Evolutionary conservation across 129 eudicot genomes (phyloP).

Genomic region (Pittosporum tobira): DNA sequence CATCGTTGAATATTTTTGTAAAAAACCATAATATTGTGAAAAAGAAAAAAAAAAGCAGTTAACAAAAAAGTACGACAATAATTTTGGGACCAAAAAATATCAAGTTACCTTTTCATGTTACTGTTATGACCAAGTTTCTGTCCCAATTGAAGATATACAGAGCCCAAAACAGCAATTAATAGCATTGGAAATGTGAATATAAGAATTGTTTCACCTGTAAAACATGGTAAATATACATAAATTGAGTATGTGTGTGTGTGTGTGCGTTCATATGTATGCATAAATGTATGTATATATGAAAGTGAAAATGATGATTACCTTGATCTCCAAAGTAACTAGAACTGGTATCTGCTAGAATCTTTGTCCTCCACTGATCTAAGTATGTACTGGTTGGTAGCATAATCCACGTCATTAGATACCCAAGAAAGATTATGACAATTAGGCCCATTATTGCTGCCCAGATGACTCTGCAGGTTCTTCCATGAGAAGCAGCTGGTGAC

Average conservation of each 20-base stretch:
- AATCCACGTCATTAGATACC: conserved; percentile 42
- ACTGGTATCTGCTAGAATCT: conserved; percentile 18
- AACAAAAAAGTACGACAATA: neutral
- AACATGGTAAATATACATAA: neutral
- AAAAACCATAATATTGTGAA: neutral
- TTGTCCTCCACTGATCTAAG: conserved; percentile 17
- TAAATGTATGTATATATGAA: too few species aligned
- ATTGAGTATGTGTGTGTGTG: neutral
- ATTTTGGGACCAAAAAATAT: too few species aligned
- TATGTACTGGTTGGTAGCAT: conserved; percentile 34
- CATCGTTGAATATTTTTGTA: too few species aligned
- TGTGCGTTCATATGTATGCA: too few species aligned
- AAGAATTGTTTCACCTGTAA: conserved; percentile 1
- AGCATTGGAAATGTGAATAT: conserved; percentile 2
- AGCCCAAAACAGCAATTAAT: conserved; percentile 4
- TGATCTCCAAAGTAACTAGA: conserved; percentile 43
- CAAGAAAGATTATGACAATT: conserved; percentile 23
- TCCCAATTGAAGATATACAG: conserved; percentile 12
- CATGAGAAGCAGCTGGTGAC: conserved; percentile 17
- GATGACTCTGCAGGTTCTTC: conserved; percentile 10
- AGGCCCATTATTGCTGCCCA: conserved; percentile 19
- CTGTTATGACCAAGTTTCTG: neutral
- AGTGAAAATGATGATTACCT: conserved; percentile 34
- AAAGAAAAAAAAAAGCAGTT: neutral
- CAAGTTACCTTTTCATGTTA: neutral